Evolutionary conservation across 495 filamentous ascomycete genomes (phyloP), one percentile per base, ranked within the genome.

Genomic region (Articulospora tetracladia): DNA sequence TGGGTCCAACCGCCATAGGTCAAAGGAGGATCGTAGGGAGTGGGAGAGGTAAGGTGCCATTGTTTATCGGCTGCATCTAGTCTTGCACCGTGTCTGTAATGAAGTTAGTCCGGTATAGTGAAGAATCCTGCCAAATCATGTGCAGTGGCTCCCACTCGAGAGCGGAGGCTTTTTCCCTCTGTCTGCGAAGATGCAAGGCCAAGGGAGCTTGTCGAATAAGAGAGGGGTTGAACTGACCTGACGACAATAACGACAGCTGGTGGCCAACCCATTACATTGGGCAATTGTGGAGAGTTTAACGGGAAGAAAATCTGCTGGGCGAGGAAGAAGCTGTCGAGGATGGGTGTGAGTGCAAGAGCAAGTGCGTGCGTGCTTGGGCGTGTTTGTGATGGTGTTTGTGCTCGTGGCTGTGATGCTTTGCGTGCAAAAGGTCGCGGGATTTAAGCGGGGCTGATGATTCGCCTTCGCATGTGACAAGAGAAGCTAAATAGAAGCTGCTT

Each of bases 1-100:
- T 97, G 93, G 20, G 83, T 82, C 92, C 93, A 98, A 47, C 94
- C 94, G 60, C 91, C 88, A 68, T 97, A 98, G 17, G 93, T 97
- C 49, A 99, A 80, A 44, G 95, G 94, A 46, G 94, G 90, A 61
- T 99, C 93, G 76, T 98, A 98, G 4, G 94, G 95, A 2, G 90
- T 93, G 2, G 92, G 87, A 3, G 95, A 96, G n/a, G 90, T 87
- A 13, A 97, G 79, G 74, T 97, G 92, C 94, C 94, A 99, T 72
- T 91, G 81, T 68, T 90, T 89, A 76, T 98, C 92, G 60, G 92
- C 91, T 47, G 90, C 90, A 71, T 99, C 94, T 30, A 99, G 85
- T 36, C 94, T 87, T 44, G 91, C 86, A 62, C 94, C 94, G 72
- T 99, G 94, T 71, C 92, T 96, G 63, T 19, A 19, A 55, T 23